phyloP scores from a whole-genome alignment of 1,284 basidiomycete species.

The Mycena sp. region DNA sequence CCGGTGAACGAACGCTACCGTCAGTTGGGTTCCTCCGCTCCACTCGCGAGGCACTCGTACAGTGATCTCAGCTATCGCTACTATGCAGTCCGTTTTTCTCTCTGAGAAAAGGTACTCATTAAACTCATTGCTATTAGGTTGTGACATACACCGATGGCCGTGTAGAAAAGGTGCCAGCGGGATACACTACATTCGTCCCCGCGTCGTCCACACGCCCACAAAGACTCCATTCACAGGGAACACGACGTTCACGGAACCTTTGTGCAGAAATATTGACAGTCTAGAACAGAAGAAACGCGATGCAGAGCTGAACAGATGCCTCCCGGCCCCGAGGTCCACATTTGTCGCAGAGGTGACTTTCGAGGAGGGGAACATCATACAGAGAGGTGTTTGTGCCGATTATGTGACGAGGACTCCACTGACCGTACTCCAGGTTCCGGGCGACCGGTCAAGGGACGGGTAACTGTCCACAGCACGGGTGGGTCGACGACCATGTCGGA shows the following conservation, averaged over 20 bases:
- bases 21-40: background rate
- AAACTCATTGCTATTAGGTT: background rate
- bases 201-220: background rate
- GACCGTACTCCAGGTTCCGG: background rate
- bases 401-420: background rate
- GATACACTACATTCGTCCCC: conserved; percentile 18
- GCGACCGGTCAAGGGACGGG: conserved; percentile 4
- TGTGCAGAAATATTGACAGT: background rate
- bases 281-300: background rate
- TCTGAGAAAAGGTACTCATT: background rate
- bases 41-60: background rate
- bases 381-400: background rate
- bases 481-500: conserved; percentile 7
- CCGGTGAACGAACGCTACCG: background rate
- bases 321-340: conserved; percentile 4
- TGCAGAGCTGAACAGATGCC: background rate
- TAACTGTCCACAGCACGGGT: background rate
- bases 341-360: conserved; percentile 9
- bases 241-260: background rate
- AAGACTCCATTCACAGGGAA: conserved; percentile 5
- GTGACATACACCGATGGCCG: conserved; percentile 16
- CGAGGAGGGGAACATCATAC: conserved; percentile 6
- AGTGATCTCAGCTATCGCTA: conserved; percentile 11
- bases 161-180: background rate
- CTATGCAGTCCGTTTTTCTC: conserved; percentile 2